Evolutionary conservation across 2,329 filamentous ascomycete species (phyloP), one percentile per base, ranked within the genome.

Genomic region (Alternaria incomplexa): DNA sequence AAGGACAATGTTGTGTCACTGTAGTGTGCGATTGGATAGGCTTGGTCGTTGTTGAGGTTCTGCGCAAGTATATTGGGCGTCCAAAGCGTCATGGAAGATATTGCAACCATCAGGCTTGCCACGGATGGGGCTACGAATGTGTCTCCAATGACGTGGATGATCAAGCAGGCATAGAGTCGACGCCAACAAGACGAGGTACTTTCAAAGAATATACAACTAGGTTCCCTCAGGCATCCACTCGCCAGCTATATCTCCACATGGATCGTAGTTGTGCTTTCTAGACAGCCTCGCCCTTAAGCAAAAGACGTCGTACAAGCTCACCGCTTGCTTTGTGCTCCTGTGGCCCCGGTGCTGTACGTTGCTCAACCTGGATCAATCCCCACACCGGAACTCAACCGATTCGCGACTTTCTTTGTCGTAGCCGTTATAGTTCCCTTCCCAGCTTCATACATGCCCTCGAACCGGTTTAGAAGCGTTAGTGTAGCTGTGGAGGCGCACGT

Each of bases 291-390:
- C 55, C 32, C 58, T 47, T 20, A 40, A 45, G 30, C 43, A 50
- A 43, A n/a, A 50, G 12, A 47, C 17, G 58, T 72, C 63, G 62
- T 66, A 73, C 70, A 68, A 62, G 63, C 67, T 73, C 71, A 75
- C 72, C 68, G 70, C 73, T 63, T 66, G 51, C 61, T 61, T 60
- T 28, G 63, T 70, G 63, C 67, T 62, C 59, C 40, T 25, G 56
- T 61, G 61, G 54, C 45, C 58, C 62, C 54, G 22, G 55, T 65
- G 62, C 56, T 66, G 25, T 58, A 62, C 62, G 63, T 70, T 66
- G 51, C 65, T 64, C 68, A 70, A 60, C 44, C 65, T 71, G 62
- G 58, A 58, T 61, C 56, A 50, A 30, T 52, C 43, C 61, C 60
- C 45, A 61, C 44, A 56, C 56, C 54, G 71, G 67, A 71, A 71